These are phyloP conservation scores for Trichoderma virens DNA, from an alignment of 495 filamentous ascomycete genomes.

Conservation along the genomic window DNA sequence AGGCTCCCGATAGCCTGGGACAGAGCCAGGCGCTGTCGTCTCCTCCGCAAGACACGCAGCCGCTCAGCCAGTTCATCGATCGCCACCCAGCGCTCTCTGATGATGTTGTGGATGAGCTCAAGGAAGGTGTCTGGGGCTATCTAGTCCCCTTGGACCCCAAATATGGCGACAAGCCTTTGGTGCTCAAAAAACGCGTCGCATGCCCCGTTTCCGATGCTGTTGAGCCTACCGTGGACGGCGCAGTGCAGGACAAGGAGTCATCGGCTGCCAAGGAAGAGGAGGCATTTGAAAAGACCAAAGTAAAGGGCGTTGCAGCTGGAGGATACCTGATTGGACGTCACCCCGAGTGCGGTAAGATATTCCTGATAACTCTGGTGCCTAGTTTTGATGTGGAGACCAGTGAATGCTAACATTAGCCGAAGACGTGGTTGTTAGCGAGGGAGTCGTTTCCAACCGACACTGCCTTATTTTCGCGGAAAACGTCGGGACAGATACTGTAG, in stretches of 20 bases:
- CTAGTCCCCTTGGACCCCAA: conserved; percentile 69
- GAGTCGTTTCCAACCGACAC: conserved; percentile 92
- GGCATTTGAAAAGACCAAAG: conserved; percentile 48
- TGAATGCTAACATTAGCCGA: conserved; percentile 17
- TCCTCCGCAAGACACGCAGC: conserved; percentile 52
- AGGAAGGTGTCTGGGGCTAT: conserved; percentile 94
- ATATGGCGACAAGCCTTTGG: conserved; percentile 57
- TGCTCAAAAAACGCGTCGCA: conserved; percentile 58
- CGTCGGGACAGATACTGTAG: conserved; percentile 67
- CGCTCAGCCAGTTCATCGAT: conserved; percentile 72
- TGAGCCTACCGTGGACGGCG: conserved; percentile 8
- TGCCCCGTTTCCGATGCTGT: conserved; percentile 51
- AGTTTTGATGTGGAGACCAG: neutral
- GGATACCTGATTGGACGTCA: conserved; percentile 91
- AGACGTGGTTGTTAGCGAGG: conserved; percentile 75
- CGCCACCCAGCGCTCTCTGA: conserved; percentile 61
- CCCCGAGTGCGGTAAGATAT: conserved; percentile 77
- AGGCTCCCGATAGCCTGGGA: conserved; percentile 32
- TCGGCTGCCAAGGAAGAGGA: conserved; percentile 45
- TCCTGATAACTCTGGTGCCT: neutral
- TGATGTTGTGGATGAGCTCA: conserved; percentile 78
- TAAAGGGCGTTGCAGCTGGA: conserved; percentile 53
- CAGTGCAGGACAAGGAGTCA: conserved; percentile 29
- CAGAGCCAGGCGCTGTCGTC: conserved; percentile 45
- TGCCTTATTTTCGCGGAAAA: conserved; percentile 86